Evolutionary conservation across 2,329 filamentous ascomycete genomes (phyloP).

Genomic region (Stachybotrys chartarum): DNA sequence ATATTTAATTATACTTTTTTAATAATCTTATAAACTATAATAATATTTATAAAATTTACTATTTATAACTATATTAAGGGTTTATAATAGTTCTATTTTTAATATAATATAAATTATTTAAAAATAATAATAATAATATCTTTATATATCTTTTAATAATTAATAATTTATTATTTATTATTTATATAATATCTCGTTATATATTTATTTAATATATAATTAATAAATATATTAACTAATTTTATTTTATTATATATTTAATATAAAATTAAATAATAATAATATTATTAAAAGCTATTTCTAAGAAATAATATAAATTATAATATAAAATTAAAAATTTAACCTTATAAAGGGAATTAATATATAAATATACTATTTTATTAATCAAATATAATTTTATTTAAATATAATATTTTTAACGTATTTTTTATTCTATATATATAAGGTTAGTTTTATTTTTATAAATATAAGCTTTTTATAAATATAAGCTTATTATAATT

Average conservation of each 20-base stretch:
- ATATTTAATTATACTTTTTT: neutral
- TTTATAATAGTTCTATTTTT: neutral
- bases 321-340: neutral
- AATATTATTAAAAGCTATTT: neutral
- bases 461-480: too few relatives aligned
- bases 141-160: neutral
- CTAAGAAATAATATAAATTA: neutral
- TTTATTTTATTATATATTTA: neutral
- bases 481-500: too few relatives aligned
- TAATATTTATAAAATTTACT: neutral
- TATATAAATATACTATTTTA: neutral
- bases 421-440: too few relatives aligned
- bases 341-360: neutral
- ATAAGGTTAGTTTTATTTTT: too few relatives aligned
- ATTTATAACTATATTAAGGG: neutral
- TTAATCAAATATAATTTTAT: too few relatives aligned
- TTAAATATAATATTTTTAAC: too few relatives aligned
- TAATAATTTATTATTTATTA: neutral
- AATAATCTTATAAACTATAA: neutral
- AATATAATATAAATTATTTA: neutral
- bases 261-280: neutral
- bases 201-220: neutral
- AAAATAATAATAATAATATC: neutral
- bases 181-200: neutral
- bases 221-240: neutral